These are phyloP conservation scores for Chaetoceros tenuissimus DNA, from an alignment of 108 stramenopile genomes.

Conservation along the genomic window DNA sequence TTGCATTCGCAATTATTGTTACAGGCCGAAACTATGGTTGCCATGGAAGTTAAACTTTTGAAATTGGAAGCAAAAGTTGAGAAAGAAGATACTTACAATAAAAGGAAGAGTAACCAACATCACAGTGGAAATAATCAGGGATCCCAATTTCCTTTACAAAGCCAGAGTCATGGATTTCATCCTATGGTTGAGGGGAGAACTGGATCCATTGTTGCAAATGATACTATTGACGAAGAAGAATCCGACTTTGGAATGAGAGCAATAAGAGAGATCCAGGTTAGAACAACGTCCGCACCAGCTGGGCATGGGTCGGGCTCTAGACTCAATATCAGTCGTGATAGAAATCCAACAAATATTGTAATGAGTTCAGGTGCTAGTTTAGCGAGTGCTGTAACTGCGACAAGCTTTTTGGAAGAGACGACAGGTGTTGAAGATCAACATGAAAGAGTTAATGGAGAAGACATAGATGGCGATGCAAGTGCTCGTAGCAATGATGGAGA, in stretches of 20 bases:
- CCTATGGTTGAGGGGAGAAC: background rate
- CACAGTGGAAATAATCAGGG: background rate
- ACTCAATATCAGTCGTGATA: constrained; percentile 11
- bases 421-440: constrained; percentile 8
- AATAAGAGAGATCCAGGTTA: background rate
- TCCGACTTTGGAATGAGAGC: background rate
- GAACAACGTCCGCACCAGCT: background rate
- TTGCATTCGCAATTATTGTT: constrained; percentile 40
- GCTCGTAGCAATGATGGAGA: constrained; percentile 30
- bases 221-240: constrained; percentile 4
- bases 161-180: background rate
- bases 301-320: background rate
- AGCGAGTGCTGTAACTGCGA: constrained; percentile 43
- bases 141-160: background rate
- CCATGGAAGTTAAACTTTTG: constrained; percentile 43
- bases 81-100: constrained; percentile 9
- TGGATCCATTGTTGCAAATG: background rate
- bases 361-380: constrained; percentile 43
- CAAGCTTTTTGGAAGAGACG: constrained; percentile 33
- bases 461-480: constrained; percentile 16
- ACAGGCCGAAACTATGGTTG: constrained; percentile 47
- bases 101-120: background rate
- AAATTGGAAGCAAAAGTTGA: constrained; percentile 43
- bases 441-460: background rate
- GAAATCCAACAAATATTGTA: constrained; percentile 34